Evolutionary conservation across 129 eudicot genomes (phyloP), one percentile per base, ranked within the genome.

Genomic region (Logfia minima): DNA sequence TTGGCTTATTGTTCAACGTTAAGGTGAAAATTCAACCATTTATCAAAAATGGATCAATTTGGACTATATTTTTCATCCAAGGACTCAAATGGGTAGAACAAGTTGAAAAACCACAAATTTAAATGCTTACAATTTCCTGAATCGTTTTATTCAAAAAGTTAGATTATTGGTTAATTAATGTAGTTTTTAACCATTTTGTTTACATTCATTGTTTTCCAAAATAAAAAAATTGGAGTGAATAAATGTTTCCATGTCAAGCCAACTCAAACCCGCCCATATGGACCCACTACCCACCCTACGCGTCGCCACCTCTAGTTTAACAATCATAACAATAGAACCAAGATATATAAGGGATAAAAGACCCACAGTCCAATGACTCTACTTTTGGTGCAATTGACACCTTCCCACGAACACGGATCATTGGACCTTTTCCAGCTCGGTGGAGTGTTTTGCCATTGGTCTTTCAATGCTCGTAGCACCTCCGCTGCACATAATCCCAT

Each of bases 391-490:
- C 98, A 93, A 16, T 87, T 79, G 71, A 93, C 88, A 2, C 97
- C 97, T 73, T 91, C 98, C 98, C 98, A 93, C 5, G 89, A 80
- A 83, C 98, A 93, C 31, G 98, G 98, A 84, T 93, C 98, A 60
- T 82, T 84, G 0, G 97, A 90, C 18, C 81, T 81, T 14, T 39
- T 81, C 98, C 98, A 90, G 77, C 97, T 89, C 5, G 97, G 97
- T 48, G 98, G 98, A 14, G 89, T 86, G 72, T 86, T 89, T 73
- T 85, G 76, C 98, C 98, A 93, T 31, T 89, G 85, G 83, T 84
- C 85, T 77, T 87, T 89, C 72, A 93, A 66, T 7, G 97, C 92
- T 17, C 78, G 81, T 43, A 93, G 86, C 19, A 66, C 90, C 2
- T 89, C 87, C 17, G 87, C 98, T 93, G 90, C 84, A 81, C 13